Percentiles rank a stretch among this genome's conserved stretches.
Evolutionary conservation across 78 protist genomes (phyloP).

Genomic region (Protostelium mycophagum): DNA sequence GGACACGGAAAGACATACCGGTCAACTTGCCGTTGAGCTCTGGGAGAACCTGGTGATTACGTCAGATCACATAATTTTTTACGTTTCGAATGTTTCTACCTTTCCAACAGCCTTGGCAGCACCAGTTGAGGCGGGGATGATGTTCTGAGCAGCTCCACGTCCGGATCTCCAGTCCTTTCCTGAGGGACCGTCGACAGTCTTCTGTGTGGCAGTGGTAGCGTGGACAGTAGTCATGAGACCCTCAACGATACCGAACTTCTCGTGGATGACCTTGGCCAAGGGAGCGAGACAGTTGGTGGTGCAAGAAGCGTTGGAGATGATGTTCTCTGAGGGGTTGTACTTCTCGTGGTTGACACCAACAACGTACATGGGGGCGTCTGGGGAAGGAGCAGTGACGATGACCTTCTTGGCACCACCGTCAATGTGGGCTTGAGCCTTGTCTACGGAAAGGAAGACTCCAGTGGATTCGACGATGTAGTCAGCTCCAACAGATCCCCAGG

Average conservation of each 20-base stretch:
- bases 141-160: slow-evolving; percentile 91
- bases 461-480: slow-evolving; percentile 97
- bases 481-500: slow-evolving; percentile 72
- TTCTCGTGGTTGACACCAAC: slow-evolving; percentile 95
- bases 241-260: slow-evolving; percentile 91
- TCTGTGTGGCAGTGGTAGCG: slow-evolving; percentile 98
- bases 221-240: slow-evolving; percentile 99
- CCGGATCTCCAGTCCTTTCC: slow-evolving; percentile 98
- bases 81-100: too few relatives aligned
- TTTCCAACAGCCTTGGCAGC: slow-evolving; percentile 99
- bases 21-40: slow-evolving; percentile 95
- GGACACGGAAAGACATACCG: slow-evolving; percentile 99
- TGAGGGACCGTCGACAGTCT: slow-evolving; percentile 96
- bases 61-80: too few relatives aligned
- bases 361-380: slow-evolving; percentile 97
- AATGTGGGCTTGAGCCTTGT: slow-evolving; percentile 80
- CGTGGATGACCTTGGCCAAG: slow-evolving; percentile 93
- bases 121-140: slow-evolving; percentile 99
- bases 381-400: slow-evolving; percentile 98
- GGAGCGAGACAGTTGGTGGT: slow-evolving; percentile 99
- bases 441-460: slow-evolving; percentile 92
- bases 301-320: slow-evolving; percentile 98
- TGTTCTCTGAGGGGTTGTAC: slow-evolving; percentile 44
- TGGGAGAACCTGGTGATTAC: too few relatives aligned
- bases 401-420: slow-evolving; percentile 96